Evolutionary conservation across 2,329 filamentous ascomycete genomes (phyloP).

Genomic region (Basipetospora chlamydospora): DNA sequence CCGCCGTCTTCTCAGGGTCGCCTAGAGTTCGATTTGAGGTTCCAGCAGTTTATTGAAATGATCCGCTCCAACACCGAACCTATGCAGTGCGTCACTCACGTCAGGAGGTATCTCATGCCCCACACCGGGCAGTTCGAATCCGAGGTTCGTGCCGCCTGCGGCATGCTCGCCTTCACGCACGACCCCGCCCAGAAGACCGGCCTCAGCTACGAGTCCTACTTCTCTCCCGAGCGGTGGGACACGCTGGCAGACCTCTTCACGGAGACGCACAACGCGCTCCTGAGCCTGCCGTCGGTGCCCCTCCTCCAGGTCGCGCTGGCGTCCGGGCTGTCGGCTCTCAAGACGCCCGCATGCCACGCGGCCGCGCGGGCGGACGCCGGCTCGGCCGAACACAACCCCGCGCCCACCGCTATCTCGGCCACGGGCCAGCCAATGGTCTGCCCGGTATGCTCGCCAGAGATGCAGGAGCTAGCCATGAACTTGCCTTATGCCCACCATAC

Average conservation of each 20-base stretch:
- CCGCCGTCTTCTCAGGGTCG: slow-evolving; percentile 39
- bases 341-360: slow-evolving; percentile 78
- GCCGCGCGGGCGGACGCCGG: slow-evolving; percentile 8
- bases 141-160: slow-evolving; percentile 60
- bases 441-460: slow-evolving; percentile 88
- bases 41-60: slow-evolving; percentile 92
- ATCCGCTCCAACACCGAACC: slow-evolving; percentile 50
- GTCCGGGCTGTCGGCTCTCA: slow-evolving; percentile 83
- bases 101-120: slow-evolving; percentile 63
- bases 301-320: slow-evolving; percentile 83
- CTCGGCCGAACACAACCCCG: slow-evolving; percentile 6
- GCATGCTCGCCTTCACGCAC: slow-evolving; percentile 61
- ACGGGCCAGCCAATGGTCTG: slow-evolving; percentile 40
- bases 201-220: slow-evolving; percentile 26
- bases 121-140: slow-evolving; percentile 53
- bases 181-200: slow-evolving; percentile 25
- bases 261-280: slow-evolving; percentile 71
- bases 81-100: slow-evolving; percentile 69
- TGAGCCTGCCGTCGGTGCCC: slow-evolving; percentile 67
- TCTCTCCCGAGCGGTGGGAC: slow-evolving; percentile 49
- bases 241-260: slow-evolving; percentile 70
- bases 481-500: slow-evolving; percentile 93
- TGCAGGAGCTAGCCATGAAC: slow-evolving; percentile 77
- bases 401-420: not conserved
- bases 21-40: slow-evolving; percentile 81